Conservation (phyloP, 2,329 filamentous ascomycete species). For the Botrytis deweyae region DNA sequence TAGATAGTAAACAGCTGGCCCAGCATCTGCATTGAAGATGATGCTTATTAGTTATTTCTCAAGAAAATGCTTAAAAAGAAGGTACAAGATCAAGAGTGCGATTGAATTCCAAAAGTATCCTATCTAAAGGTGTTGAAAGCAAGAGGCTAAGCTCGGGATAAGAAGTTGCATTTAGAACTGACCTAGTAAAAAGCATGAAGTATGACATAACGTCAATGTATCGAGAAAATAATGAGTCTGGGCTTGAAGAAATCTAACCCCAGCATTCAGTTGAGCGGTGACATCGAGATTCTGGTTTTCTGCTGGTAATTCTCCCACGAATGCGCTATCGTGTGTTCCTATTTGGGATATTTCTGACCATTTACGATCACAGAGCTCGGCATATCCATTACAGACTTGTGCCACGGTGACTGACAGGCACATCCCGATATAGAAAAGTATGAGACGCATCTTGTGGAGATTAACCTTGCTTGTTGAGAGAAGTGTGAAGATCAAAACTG, state of each 20-base stretch:
- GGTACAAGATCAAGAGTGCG: not conserved
- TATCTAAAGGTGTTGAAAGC: not conserved
- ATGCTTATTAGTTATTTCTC: not conserved
- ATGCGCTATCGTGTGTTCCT: conserved; percentile 61
- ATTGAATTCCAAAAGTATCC: not conserved
- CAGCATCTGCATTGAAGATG: conserved; percentile 47
- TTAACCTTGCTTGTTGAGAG: not conserved
- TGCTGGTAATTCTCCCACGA: conserved; percentile 36
- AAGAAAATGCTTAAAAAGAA: not conserved
- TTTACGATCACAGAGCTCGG: conserved; percentile 65
- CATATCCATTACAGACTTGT: conserved; percentile 64
- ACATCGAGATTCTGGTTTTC: conserved; percentile 60
- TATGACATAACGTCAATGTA: conserved; percentile 35
- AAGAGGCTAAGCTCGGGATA: not conserved
- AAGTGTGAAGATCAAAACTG: not conserved
- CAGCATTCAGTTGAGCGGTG: conserved; percentile 58
- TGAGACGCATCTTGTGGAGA: conserved; percentile 6
- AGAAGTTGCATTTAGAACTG: not conserved
- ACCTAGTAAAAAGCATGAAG: conserved; percentile 8
- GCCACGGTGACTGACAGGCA: conserved; percentile 2
- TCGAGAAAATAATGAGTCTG: conserved; percentile 43
- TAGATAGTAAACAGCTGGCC: conserved; percentile 55
- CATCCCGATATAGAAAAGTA: conserved; percentile 1
- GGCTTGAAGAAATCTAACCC: conserved; percentile 65
- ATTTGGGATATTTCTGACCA: conserved; percentile 78